Evolutionary conservation across 2,329 filamentous ascomycete genomes (phyloP), one percentile per base, ranked within the genome.

Genomic region (Corynespora cassiicola): DNA sequence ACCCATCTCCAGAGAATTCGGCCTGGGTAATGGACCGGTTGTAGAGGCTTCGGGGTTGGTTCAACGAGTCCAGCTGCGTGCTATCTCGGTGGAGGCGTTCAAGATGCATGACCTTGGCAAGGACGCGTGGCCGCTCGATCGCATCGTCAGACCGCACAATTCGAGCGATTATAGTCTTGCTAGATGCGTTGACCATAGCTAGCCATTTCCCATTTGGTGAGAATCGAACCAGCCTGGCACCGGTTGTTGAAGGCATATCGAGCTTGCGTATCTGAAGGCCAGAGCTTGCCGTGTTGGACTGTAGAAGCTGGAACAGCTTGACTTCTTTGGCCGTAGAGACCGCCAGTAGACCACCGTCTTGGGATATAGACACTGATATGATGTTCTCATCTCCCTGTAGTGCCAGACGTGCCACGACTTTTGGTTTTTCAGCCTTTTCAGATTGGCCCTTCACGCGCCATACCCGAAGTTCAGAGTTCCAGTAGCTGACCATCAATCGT

Each of bases 401-500:
- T 5, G 62, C 63, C 10, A 75, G 48, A 26, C 65, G 62, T 15
- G 67, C 67, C 8, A 73, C 61, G 9, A 73, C 59, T 48, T 66
- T 72, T 15, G 65, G 68, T 38, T 60, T 68, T 31, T 79, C 74
- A 44, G 56, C 63, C 49, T 58, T 70, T 54, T 64, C 71, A 53
- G 76, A 50, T 75, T 77, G 46, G 72, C 57, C 51, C 42, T 70
- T 70, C 64, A 87, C 71, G 25, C 76, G 80, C 90, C 91, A 99
- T 45, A 99, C 80, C 53, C 87, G 85, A 31, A 97, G 77, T 64
- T 95, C 88, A 39, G 87, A 80, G 50, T 92, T 88, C 90, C 91
- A 97, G 88, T 90, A 97, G 65, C 88, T 89, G 58, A 94, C 81
- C 17, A 99, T 73, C 15, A 96, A 74, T 31, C 94, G 82, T 27